These are phyloP conservation scores for Rhipidocladum racemiflorum DNA, from an alignment of 176 grass and related monocot species.

Conservation along the genomic window DNA sequence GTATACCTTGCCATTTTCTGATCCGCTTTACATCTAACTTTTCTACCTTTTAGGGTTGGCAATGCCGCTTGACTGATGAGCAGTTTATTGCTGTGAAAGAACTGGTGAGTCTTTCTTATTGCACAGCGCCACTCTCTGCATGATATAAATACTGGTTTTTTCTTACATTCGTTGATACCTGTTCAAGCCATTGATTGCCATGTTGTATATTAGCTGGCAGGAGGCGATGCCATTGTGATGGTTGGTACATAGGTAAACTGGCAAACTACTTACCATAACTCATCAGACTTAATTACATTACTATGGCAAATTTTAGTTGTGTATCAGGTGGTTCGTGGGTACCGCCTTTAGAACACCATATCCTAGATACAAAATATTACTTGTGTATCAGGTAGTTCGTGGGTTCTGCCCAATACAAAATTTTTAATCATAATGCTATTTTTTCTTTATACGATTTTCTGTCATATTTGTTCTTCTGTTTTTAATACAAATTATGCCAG, in stretches of 20 bases:
- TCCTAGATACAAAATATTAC: not conserved
- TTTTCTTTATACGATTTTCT: not conserved
- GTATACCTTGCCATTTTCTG: conserved; percentile 15
- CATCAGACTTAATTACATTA: conserved; percentile 2
- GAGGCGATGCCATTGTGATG: conserved; percentile 11
- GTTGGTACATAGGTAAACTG: not conserved
- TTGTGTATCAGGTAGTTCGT: too few relatives aligned
- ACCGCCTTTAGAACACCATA: not conserved
- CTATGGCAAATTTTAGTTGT: not conserved
- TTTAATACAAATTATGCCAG: not conserved
- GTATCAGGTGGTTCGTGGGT: not conserved
- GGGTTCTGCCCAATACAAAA: not conserved
- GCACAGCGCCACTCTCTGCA: not conserved
- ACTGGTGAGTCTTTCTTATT: conserved; percentile 61
- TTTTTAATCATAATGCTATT: not conserved
- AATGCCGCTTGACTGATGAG: conserved; percentile 97
- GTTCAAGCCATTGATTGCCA: not conserved
- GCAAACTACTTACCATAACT: conserved; percentile 16
- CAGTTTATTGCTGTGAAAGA: conserved; percentile 99
- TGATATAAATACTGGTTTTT: conserved; percentile 13
- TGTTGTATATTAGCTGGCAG: not conserved
- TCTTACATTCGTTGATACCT: conserved; percentile 12
- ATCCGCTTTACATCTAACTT: conserved; percentile 32
- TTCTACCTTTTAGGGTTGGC: conserved; percentile 81
- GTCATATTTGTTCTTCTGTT: conserved; percentile 12